These are phyloP conservation scores for Aureobasidium sp. DNA, from an alignment of 2,329 filamentous ascomycete genomes.

Conservation along the genomic window DNA sequence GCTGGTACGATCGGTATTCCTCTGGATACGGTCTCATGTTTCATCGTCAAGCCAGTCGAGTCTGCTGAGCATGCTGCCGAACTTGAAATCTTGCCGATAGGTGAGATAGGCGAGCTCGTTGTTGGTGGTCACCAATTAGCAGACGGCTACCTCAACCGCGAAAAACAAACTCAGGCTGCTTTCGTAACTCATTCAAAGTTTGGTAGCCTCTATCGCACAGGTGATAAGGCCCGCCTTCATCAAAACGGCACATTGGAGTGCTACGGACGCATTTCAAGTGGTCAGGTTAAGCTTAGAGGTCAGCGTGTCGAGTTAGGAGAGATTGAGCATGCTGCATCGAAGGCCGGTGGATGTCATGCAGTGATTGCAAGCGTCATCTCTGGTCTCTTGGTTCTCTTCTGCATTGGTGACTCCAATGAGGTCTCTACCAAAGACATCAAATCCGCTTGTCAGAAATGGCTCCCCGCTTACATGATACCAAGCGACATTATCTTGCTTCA, in stretches of 20 bases:
- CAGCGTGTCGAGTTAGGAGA: constrained; percentile 73
- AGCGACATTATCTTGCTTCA: constrained; percentile 57
- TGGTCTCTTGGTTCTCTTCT: constrained; percentile 66
- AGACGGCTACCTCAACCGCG: constrained; percentile 70
- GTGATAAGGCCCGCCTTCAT: constrained; percentile 67
- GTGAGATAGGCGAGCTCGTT: constrained; percentile 68
- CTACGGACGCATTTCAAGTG: constrained; percentile 66
- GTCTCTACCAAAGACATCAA: constrained; percentile 40
- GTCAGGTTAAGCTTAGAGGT: constrained; percentile 79
- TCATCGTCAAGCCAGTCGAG: constrained; percentile 48
- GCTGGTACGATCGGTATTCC: constrained; percentile 68
- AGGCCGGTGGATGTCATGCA: constrained; percentile 50
- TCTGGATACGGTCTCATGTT: constrained; percentile 71
- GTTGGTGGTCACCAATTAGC: constrained; percentile 76
- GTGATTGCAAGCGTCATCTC: constrained; percentile 59
- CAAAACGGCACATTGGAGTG: constrained; percentile 68
- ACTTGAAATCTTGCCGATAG: constrained; percentile 51
- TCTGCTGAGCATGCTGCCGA: constrained; percentile 17
- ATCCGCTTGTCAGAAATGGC: constrained; percentile 59
- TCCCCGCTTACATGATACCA: constrained; percentile 78
- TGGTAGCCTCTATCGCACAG: constrained; percentile 72
- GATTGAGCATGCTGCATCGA: constrained; percentile 52
- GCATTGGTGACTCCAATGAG: constrained; percentile 42
- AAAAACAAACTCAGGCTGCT: constrained; percentile 60
- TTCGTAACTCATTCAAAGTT: constrained; percentile 59